Evolutionary conservation across 352 stramenopile genomes (phyloP).

Genomic region (Globisporangium apiculatum): DNA sequence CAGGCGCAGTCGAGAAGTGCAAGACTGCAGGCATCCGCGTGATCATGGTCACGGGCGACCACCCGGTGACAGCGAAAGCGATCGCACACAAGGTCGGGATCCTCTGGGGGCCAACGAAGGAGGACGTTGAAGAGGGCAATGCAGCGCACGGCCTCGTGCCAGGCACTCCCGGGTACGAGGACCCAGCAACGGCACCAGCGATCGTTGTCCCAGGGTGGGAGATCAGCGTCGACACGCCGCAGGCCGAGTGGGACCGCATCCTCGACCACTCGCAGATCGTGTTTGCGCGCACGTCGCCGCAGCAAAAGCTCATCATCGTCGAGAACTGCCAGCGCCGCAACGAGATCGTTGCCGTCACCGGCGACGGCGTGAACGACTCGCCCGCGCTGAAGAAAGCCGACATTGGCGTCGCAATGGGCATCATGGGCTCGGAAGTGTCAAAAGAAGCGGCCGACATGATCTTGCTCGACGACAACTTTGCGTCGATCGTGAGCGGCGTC

Average conservation of each 20-base stretch:
- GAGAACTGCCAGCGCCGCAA: conserved; percentile 81
- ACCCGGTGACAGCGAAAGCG: conserved; percentile 89
- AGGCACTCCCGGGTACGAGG: conserved; percentile 63
- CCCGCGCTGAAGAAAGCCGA: conserved; percentile 95
- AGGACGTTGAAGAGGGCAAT: conserved; percentile 83
- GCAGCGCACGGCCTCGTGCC: conserved; percentile 34
- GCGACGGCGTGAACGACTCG: conserved; percentile 97
- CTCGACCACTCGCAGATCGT: conserved; percentile 89
- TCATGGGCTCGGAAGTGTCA: conserved; percentile 94
- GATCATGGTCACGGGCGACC: conserved; percentile 94
- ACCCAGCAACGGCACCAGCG: conserved; percentile 64
- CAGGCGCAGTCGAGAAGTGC: conserved; percentile 85
- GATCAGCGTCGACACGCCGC: conserved; percentile 63
- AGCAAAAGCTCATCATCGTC: conserved; percentile 95
- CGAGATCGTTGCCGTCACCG: conserved; percentile 93
- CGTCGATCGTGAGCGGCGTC: conserved; percentile 93
- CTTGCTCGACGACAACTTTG: conserved; percentile 97
- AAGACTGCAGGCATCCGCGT: conserved; percentile 91
- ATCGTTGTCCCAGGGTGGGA: conserved; percentile 85
- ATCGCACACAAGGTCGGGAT: conserved; percentile 94
- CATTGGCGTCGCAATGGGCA: conserved; percentile 98
- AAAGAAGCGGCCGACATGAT: conserved; percentile 95
- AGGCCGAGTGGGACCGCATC: conserved; percentile 85
- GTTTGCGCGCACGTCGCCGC: conserved; percentile 92
- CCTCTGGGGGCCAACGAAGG: conserved; percentile 80